Conservation (phyloP, 2,329 filamentous ascomycete genomes). For the Corinectria fuckeliana region DNA sequence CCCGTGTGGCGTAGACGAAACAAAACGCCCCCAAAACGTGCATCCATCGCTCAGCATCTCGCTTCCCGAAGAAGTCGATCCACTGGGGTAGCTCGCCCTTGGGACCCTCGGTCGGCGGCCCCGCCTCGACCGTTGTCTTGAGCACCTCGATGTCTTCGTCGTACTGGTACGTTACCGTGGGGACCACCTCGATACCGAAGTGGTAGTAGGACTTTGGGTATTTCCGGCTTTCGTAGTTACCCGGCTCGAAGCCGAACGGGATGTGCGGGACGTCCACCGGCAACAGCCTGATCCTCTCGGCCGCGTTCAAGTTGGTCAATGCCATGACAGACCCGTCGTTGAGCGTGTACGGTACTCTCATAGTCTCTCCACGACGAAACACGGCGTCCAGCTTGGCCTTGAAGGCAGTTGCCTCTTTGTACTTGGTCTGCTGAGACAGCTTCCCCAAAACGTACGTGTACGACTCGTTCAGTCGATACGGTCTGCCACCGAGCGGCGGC, state of each 20-base stretch:
- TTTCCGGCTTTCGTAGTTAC: constrained; percentile 73
- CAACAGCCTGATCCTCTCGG: constrained; percentile 61
- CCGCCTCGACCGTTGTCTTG: constrained; percentile 41
- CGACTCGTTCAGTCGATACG: constrained; percentile 67
- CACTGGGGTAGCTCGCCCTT: constrained; percentile 69
- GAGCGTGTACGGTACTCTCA: constrained; percentile 62
- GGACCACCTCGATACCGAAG: constrained; percentile 66
- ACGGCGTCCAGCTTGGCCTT: constrained; percentile 65
- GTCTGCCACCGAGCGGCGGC: constrained; percentile 63
- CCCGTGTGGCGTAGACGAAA: constrained; percentile 67
- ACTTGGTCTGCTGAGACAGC: constrained; percentile 59
- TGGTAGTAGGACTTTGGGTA: constrained; percentile 70
- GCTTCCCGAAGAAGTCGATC: constrained; percentile 70
- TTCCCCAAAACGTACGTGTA: constrained; percentile 65
- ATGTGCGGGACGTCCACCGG: constrained; percentile 64
- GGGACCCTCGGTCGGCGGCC: constrained; percentile 51
- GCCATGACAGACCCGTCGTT: constrained; percentile 72
- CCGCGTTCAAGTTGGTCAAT: constrained; percentile 68
- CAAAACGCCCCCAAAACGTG: constrained; percentile 67
- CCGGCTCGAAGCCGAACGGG: constrained; percentile 73
- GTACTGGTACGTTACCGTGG: constrained; percentile 68
- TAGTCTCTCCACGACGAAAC: constrained; percentile 52
- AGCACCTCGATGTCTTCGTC: constrained; percentile 57
- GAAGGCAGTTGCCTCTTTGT: constrained; percentile 63
- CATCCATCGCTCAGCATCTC: constrained; percentile 68